These are phyloP conservation scores for Luvunga scandens DNA, from an alignment of 345 rosid genomes.

Conservation along the genomic window DNA sequence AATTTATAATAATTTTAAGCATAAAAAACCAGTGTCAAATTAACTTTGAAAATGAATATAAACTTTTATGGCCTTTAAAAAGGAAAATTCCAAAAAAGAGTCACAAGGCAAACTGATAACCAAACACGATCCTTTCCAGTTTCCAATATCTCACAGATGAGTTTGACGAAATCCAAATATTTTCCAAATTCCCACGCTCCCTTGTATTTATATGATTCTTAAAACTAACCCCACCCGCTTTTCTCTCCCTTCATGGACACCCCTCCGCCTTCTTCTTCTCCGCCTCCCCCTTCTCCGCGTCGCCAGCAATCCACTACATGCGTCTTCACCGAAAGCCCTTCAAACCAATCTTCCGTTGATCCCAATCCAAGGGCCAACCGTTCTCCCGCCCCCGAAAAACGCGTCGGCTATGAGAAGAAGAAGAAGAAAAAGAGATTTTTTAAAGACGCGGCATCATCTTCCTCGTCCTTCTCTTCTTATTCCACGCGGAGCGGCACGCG, in stretches of 20 bases:
- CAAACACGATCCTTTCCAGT: too few relatives aligned
- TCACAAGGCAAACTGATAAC: too few relatives aligned
- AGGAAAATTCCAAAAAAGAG: too few relatives aligned
- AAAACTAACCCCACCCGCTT: constrained; percentile 14
- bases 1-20: too few relatives aligned
- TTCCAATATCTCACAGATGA: not conserved
- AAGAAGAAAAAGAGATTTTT: constrained; percentile 31
- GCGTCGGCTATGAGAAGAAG: constrained; percentile 13
- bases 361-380: constrained; percentile 10
- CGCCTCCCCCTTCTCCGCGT: not conserved
- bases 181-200: not conserved
- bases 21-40: too few relatives aligned
- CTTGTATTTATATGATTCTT: not conserved
- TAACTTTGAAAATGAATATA: too few relatives aligned
- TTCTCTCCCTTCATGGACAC: constrained; percentile 24
- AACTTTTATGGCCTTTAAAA: too few relatives aligned
- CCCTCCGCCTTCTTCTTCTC: constrained; percentile 22
- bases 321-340: constrained; percentile 12
- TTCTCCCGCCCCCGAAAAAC: constrained; percentile 8
- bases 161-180: not conserved
- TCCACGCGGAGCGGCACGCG: constrained; percentile 22
- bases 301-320: not conserved
- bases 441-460: constrained; percentile 26
- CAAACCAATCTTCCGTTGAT: constrained; percentile 17
- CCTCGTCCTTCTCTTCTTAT: constrained; percentile 33